A percentile compares a stretch with the other conserved stretches of the same genome.
Conservation (phyloP, 164 flowering plant species). For the Tetrastigma voinierianum region DNA sequence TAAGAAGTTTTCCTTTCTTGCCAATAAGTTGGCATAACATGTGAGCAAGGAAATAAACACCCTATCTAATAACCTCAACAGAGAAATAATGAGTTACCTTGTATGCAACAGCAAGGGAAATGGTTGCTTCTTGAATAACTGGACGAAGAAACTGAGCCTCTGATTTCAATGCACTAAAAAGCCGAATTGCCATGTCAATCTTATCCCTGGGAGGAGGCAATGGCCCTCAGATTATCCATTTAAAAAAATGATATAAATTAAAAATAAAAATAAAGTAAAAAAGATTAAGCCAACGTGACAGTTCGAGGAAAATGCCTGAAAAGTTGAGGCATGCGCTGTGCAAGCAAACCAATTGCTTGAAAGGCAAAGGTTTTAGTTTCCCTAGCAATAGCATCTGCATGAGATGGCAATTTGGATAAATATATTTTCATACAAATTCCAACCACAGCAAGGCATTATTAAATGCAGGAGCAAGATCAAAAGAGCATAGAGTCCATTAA, state of each 20-base stretch:
- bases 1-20: not conserved
- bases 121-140: slow-evolving; percentile 80
- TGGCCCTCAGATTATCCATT: not conserved
- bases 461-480: not conserved
- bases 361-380: slow-evolving; percentile 80
- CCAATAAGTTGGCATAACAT: not conserved
- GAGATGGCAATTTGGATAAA: not conserved
- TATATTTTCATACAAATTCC: not conserved
- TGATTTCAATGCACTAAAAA: slow-evolving; percentile 79
- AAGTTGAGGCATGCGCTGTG: slow-evolving; percentile 92
- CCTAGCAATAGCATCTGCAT: slow-evolving; percentile 51
- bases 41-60: not conserved
- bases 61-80: not conserved
- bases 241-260: not conserved
- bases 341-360: slow-evolving; percentile 91
- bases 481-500: not conserved
- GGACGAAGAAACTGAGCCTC: slow-evolving; percentile 72
- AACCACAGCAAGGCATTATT: not conserved
- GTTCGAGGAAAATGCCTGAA: slow-evolving; percentile 52
- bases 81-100: slow-evolving; percentile 45
- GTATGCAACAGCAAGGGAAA: slow-evolving; percentile 76
- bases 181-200: slow-evolving; percentile 86
- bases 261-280: not conserved
- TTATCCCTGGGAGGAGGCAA: slow-evolving; percentile 51
- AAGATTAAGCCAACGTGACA: not conserved